Base-by-base conservation (phyloP, 352 stramenopile genomes). In the Globisporangium canariense region DNA sequence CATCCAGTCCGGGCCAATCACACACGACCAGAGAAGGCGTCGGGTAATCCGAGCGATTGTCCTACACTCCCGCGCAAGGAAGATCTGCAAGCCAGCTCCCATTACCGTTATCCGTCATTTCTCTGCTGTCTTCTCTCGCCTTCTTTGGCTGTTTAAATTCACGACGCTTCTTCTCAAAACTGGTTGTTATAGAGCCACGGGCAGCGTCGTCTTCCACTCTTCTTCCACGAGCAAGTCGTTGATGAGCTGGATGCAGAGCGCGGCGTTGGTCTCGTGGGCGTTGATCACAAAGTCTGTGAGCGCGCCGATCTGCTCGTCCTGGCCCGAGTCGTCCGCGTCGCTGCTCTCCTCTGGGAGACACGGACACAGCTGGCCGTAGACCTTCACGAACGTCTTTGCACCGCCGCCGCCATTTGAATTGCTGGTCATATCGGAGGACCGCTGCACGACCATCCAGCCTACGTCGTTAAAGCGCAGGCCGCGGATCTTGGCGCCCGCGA, bases 201-300 rank as follows among this genome's bases (percentile, higher is more conserved):
- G 56, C 14, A 69, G 34, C 30, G 56, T 60, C 57, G 64, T 54
- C 45, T 81, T 78, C 74, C 71, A 82, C 52, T 79, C 75, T 60
- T 80, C 73, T n/a, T 83, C 73, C 3, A 83, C 58, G 2, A 83
- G 64, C 30, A 79, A n/a, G 11, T 77, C 41, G 18, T 74, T 64
- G 22, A 83, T 67, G 34, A 76, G 62, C 46, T 76, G 70, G 20
- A 62, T 32, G 22, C 58, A 73, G 16, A 73, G 55, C 54, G 72
- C 73, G 14, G 55, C 53, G n/a, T 74, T 65, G 13, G 65, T 71
- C 40, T 76, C 67, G 38, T 82, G 75, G 30, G 67, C 61, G 40
- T 68, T 69, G 4, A 79, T 64, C 20, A 83, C 71, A 47, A 83
- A 77, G 49, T 83, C 54, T 3, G 71, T 77, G 16, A 83, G 65